A percentile compares a stretch with the other conserved stretches of the same genome.
phyloP scores from a whole-genome alignment of 2,329 filamentous ascomycete species.

The Xenosphaeropsis pyriputrescens region DNA sequence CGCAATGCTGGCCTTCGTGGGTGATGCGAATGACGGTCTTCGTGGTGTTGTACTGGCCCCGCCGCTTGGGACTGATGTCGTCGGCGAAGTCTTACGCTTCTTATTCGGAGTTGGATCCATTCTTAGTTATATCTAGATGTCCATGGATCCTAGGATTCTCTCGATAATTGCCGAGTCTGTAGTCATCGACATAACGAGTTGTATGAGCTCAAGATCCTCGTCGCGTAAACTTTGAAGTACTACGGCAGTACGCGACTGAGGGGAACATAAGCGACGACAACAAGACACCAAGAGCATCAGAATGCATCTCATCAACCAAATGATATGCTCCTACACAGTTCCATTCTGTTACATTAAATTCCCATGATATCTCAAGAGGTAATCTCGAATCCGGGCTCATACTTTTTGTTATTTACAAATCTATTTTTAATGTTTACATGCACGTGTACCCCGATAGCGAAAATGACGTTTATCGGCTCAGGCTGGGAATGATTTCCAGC shows the following conservation, averaged over 20 bases:
- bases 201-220: slow-evolving; percentile 1
- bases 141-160: neutral
- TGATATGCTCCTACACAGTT: no score
- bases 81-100: slow-evolving; percentile 46
- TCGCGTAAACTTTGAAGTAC: slow-evolving; percentile 8
- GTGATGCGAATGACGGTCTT: slow-evolving; percentile 44
- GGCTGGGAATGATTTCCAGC: neutral
- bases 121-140: neutral
- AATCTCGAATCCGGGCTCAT: neutral
- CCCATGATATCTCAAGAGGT: neutral
- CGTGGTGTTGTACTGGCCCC: slow-evolving; percentile 23
- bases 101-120: slow-evolving; percentile 33
- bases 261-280: neutral
- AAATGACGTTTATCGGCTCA: neutral
- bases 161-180: neutral
- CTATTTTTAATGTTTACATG: neutral
- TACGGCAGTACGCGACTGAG: slow-evolving; percentile 7
- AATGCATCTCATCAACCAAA: neutral
- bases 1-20: slow-evolving; percentile 48
- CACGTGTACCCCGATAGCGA: neutral
- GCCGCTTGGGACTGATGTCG: slow-evolving; percentile 26
- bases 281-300: neutral
- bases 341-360: no score
- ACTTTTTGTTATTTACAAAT: neutral
- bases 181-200: no score